Evolutionary conservation across 805 yeast genomes (phyloP).

Genomic region (Zygoascus ofunaensis): DNA sequence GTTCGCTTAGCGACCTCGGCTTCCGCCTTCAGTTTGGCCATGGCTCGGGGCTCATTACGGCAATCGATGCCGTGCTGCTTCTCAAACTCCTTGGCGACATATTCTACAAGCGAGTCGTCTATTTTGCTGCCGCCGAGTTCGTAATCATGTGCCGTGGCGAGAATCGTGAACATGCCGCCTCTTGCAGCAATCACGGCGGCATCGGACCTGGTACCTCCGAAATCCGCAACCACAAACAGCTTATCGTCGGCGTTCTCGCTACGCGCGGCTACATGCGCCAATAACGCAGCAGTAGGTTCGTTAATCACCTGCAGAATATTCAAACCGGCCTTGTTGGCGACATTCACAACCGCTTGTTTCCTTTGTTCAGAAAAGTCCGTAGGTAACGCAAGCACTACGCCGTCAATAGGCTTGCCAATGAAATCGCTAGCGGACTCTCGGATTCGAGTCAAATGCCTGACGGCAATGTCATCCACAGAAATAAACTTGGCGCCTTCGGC

Average conservation of each 20-base stretch:
- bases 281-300: constrained; percentile 86
- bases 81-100: constrained; percentile 88
- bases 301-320: constrained; percentile 77
- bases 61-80: constrained; percentile 80
- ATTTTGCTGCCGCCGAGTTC: constrained; percentile 82
- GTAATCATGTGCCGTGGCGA: constrained; percentile 75
- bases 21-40: constrained; percentile 81
- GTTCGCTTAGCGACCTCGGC: constrained; percentile 83
- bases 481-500: constrained; percentile 46
- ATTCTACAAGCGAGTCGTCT: constrained; percentile 71
- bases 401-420: constrained; percentile 70
- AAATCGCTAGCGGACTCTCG: constrained; percentile 87
- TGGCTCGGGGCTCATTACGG: constrained; percentile 66
- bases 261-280: constrained; percentile 54
- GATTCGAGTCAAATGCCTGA: constrained; percentile 75
- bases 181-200: constrained; percentile 89
- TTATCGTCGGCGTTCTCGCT: constrained; percentile 51
- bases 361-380: constrained; percentile 74
- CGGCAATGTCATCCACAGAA: constrained; percentile 67
- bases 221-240: constrained; percentile 85
- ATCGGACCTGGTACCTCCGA: constrained; percentile 93
- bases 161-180: constrained; percentile 85
- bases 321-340: constrained; percentile 65
- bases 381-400: constrained; percentile 85
- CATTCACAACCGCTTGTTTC: constrained; percentile 48